Evolutionary conservation across 2,329 filamentous ascomycete species (phyloP).

Genomic region (Fusarium lyarnte): DNA sequence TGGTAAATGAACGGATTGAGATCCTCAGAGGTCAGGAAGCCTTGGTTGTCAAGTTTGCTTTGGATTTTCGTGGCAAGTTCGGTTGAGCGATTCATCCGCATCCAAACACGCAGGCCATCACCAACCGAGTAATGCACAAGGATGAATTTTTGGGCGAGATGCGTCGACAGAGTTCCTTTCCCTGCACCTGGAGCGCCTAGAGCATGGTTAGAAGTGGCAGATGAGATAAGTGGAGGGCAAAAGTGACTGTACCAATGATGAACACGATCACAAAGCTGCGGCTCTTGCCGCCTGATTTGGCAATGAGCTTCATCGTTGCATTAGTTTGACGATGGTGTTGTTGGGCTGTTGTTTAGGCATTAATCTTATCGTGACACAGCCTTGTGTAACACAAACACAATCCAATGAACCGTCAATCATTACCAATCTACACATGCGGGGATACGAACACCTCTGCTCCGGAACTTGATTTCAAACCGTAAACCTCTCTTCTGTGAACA

Average conservation of each 20-base stretch:
- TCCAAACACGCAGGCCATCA: neutral
- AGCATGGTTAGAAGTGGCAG: neutral
- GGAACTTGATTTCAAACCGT: neutral
- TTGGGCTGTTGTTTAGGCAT: neutral
- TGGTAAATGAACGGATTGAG: neutral
- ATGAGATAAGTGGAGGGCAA: neutral
- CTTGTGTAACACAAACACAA: neutral
- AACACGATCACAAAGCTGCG: neutral
- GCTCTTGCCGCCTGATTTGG: neutral
- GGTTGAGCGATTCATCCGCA: neutral
- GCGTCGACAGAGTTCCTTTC: neutral
- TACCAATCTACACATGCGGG: neutral
- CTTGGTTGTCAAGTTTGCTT: neutral
- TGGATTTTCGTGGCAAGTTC: neutral
- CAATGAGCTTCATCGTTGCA: neutral
- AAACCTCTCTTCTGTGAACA: neutral
- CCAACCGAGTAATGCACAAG: neutral
- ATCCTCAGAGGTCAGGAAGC: neutral
- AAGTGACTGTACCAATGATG: neutral
- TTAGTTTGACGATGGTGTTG: neutral
- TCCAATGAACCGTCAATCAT: neutral
- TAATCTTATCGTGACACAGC: neutral
- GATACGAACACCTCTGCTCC: fast-evolving
- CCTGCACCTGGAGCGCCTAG: neutral
- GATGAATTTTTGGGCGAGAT: neutral